phyloP scores from a whole-genome alignment of 1,284 basidiomycete species.

The Butyriboletus regius region DNA sequence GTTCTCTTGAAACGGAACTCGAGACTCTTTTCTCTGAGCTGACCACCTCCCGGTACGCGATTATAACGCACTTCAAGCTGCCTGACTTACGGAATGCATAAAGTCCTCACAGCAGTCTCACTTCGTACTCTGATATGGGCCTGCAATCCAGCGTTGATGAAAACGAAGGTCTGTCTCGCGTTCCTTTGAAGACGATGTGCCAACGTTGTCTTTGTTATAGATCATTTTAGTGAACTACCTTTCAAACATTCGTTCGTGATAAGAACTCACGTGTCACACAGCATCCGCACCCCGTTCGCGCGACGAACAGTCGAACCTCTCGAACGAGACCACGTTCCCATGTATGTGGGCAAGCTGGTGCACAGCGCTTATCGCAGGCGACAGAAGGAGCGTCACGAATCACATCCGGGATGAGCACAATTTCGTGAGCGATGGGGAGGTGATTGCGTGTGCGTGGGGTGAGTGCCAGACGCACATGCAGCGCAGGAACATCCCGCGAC shows the following conservation, averaged over 20 bases:
- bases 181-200: background rate
- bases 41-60: slow-evolving; percentile 9
- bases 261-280: slow-evolving; percentile 10
- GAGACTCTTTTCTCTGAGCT: too few species aligned
- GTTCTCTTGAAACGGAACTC: too few species aligned
- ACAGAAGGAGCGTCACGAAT: slow-evolving; percentile 17
- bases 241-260: slow-evolving; percentile 3
- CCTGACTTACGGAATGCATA: slow-evolving; percentile 1
- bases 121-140: slow-evolving; percentile 11
- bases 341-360: slow-evolving; percentile 22
- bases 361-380: slow-evolving; percentile 13
- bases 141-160: slow-evolving; percentile 2
- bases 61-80: background rate
- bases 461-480: slow-evolving; percentile 20
- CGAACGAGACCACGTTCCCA: slow-evolving; percentile 7
- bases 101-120: slow-evolving; percentile 13
- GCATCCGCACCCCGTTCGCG: slow-evolving; percentile 7
- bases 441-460: slow-evolving; percentile 16
- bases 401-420: slow-evolving; percentile 22
- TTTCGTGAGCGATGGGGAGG: slow-evolving; percentile 19
- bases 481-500: slow-evolving; percentile 25
- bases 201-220: slow-evolving; percentile 4
- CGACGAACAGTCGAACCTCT: slow-evolving; percentile 8
- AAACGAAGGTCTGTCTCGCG: slow-evolving; percentile 10
- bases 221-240: slow-evolving; percentile 4